A percentile compares a stretch with the other conserved stretches of the same genome.
Conservation (phyloP, 2,329 filamentous ascomycete species). For the Ascochyta rabiei region DNA sequence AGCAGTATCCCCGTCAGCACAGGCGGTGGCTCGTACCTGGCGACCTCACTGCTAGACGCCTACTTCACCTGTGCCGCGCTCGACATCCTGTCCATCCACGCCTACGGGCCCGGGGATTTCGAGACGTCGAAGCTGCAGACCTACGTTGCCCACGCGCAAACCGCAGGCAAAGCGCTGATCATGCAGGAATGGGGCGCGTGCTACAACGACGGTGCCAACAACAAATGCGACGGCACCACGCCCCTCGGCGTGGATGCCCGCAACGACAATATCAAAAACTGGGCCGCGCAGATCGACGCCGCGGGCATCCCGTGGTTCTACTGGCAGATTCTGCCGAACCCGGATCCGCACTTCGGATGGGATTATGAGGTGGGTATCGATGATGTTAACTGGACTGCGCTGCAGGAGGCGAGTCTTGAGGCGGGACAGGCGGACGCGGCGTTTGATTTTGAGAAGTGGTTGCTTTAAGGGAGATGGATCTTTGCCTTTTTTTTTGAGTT, state of each 20-base stretch:
- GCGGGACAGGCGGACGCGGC: slow-evolving; percentile 14
- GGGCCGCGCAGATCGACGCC: slow-evolving; percentile 7
- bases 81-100: slow-evolving; percentile 14
- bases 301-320: slow-evolving; percentile 16
- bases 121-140: background rate
- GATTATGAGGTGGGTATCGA: slow-evolving; percentile 12
- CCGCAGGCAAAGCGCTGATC: slow-evolving; percentile 8
- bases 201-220: slow-evolving; percentile 9
- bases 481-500: no score
- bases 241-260: background rate
- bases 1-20: slow-evolving; percentile 12
- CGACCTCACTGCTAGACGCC: slow-evolving; percentile 5
- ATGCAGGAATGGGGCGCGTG: slow-evolving; percentile 18
- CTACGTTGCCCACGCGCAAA: slow-evolving; percentile 4
- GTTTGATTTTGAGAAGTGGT: background rate
- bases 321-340: slow-evolving; percentile 14
- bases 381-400: slow-evolving; percentile 5
- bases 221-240: slow-evolving; percentile 12
- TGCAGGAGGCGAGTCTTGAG: slow-evolving; percentile 4
- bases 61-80: slow-evolving; percentile 13
- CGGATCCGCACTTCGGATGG: slow-evolving; percentile 9
- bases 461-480: background rate
- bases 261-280: slow-evolving; percentile 7
- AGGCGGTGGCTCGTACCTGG: slow-evolving; percentile 13
- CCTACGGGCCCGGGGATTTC: slow-evolving; percentile 13